Evolutionary conservation across 257 asterid species (phyloP).

Genomic region (Solanum dulcamara): DNA sequence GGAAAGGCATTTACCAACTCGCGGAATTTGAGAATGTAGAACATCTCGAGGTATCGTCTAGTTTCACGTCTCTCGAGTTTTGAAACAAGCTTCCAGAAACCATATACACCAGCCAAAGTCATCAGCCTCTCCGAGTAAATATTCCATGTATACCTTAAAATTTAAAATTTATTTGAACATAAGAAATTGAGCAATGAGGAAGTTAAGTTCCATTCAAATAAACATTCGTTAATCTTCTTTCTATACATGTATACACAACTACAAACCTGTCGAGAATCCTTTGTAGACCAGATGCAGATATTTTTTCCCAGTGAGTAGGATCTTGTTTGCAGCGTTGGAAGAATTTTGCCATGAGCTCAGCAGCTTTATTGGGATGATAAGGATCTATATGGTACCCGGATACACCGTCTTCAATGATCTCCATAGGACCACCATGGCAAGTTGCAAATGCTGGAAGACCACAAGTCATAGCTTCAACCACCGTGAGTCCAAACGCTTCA

Average conservation of each 20-base stretch:
- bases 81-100: conserved; percentile 91
- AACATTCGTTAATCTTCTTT: not conserved
- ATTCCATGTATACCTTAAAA: conserved; percentile 81
- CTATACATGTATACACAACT: not conserved
- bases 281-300: conserved; percentile 44
- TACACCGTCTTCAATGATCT: conserved; percentile 77
- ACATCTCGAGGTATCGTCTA: conserved; percentile 92
- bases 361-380: conserved; percentile 71
- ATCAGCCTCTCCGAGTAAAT: conserved; percentile 88
- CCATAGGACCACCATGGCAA: conserved; percentile 88
- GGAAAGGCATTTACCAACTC: conserved; percentile 48
- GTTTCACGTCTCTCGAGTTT: conserved; percentile 88
- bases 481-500: conserved; percentile 97
- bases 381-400: conserved; percentile 96
- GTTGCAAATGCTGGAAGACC: conserved; percentile 96
- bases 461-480: conserved; percentile 93
- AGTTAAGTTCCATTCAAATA: not conserved
- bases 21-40: conserved; percentile 88
- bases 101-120: conserved; percentile 87
- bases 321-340: conserved; percentile 58
- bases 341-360: conserved; percentile 55
- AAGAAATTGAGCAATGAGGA: not conserved
- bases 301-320: conserved; percentile 51
- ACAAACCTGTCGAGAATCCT: conserved; percentile 60
- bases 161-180: conserved; percentile 4